Evolutionary conservation across 2,329 filamentous ascomycete species (phyloP), one percentile per base, ranked within the genome.

Genomic region (Venturia nashicola): DNA sequence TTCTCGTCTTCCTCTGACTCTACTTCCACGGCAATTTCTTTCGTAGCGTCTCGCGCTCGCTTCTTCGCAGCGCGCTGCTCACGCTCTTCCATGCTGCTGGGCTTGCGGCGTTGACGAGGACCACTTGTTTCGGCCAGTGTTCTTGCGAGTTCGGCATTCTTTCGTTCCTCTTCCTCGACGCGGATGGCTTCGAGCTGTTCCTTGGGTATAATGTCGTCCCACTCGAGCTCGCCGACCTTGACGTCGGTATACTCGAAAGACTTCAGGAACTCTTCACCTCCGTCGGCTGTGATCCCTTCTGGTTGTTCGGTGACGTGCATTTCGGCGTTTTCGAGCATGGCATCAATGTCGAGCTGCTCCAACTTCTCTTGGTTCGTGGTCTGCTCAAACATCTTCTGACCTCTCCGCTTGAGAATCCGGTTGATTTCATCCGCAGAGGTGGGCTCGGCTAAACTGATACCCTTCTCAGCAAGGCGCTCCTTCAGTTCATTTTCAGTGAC

Each of bases 301-400:
- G 93, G 89, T 64, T 97, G 89, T 75, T 97, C 92, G 0, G 94
- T 97, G 78, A 96, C 93, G 70, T 96, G 95, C 70, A 97, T 86
- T 77, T 99, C 94, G 36, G 95, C 94, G 73, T 97, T 97, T 70
- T 94, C 94, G 18, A 99, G 84, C 46, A 99, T 94, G 9, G 92
- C 91, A 72, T 99, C 95, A 69, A 99, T 97, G 73, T 99, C 94
- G 32, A 99, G 86, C 75, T 97, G 91, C 76, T 99, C 94, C 5
- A 99, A 82, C 73, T 96, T 94, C 77, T 93, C 89, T 75, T 99
- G 94, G 72, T 99, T 99, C 43, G 91, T 90, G 12, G 90, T 94
- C 74, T 97, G 93, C 76, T 97, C 93, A 69, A 99, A 99, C 88
- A 99, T 96, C 76, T 94, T 96, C 73, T 97, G 94, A n/a, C 94